Base-by-base conservation (phyloP, 257 asterid genomes). In the Leptodermis oblonga region DNA sequence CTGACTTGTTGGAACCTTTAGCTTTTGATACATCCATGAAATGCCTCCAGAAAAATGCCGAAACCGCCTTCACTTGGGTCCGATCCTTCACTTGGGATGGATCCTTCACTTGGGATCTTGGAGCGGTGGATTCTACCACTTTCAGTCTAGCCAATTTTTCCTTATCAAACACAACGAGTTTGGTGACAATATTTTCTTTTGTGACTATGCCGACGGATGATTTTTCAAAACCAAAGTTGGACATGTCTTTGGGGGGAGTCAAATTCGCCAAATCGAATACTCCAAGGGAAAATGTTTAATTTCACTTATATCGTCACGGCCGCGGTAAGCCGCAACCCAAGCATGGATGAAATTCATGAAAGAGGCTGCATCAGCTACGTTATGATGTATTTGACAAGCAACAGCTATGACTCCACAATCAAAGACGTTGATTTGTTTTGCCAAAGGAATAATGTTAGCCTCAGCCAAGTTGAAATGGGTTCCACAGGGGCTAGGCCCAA, bases 41-140 rank as follows among this genome's bases (percentile, higher is more conserved):
- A 30, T 69, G 68, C 31, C 55, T 68, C 87, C 87, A 85, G 20
- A 87, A 34, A 30, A 72, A 81, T 9, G 81, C 73, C 0, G 87
- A 79, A 11, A 85, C 80, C 13, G 76, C 78, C 69, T 85, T 90
- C 15, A 87, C 84, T 1, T 87, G 65, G 6, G 83, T 85, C 2
- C n/a, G n/a, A n/a, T n/a, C n/a, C n/a, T n/a, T n/a, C n/a, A n/a
- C n/a, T n/a, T n/a, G n/a, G n/a, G n/a, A n/a, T n/a, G 86, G 86
- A 70, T 75, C 66, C 12, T 71, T 66, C 53, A 71, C 56, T 4
- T 17, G 26, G 1, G 80, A 77, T 69, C 65, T 71, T 10, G 51
- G 18, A 3, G 71, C 45, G 0, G 68, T 17, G 3, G 60, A 43
- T 26, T 68, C 75, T 1, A 31, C 34, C 43, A 67, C 42, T 31